A percentile compares a stretch with the other conserved stretches of the same genome.
Conservation (phyloP, 495 filamentous ascomycete genomes). For the Penicillium macrosclerotiorum region DNA sequence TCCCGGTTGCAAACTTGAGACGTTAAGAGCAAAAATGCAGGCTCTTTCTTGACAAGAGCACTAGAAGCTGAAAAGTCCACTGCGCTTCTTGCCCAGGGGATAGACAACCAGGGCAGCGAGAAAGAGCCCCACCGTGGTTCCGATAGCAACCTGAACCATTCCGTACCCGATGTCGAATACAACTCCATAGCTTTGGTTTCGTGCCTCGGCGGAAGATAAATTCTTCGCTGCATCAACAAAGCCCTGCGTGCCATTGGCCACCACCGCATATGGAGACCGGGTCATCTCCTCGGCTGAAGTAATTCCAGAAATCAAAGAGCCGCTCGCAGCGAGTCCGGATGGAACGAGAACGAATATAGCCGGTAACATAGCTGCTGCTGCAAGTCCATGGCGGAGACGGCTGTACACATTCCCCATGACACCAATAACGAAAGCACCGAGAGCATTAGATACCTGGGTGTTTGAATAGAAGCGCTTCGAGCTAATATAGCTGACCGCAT, state of each 20-base stretch:
- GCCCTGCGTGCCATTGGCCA: constrained; percentile 49
- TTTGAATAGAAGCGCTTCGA: constrained; percentile 69
- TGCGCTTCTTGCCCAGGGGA: constrained; percentile 86
- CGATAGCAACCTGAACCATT: constrained; percentile 91
- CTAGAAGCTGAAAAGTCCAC: constrained; percentile 85
- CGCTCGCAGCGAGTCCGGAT: constrained; percentile 80
- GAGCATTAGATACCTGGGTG: constrained; percentile 73
- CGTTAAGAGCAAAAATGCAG: no score
- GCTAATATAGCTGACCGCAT: constrained; percentile 80
- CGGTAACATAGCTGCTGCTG: constrained; percentile 84
- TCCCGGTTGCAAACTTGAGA: no score
- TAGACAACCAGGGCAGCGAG: constrained; percentile 84
- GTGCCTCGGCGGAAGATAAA: constrained; percentile 20
- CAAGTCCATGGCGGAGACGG: constrained; percentile 76
- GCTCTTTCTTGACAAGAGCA: no score
- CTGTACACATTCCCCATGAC: constrained; percentile 86
- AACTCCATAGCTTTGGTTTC: constrained; percentile 42
- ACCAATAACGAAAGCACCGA: constrained; percentile 85
- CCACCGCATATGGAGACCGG: constrained; percentile 42
- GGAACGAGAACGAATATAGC: constrained; percentile 96
- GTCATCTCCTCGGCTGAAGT: constrained; percentile 79
- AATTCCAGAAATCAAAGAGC: constrained; percentile 80
- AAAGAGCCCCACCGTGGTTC: constrained; percentile 88
- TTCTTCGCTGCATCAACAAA: constrained; percentile 46
- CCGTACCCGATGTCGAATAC: constrained; percentile 82